Percentiles rank a stretch among this genome's conserved stretches.
These are phyloP conservation scores for Erodium chrysanthum DNA, from an alignment of 441 rosid genomes.

Conservation along the genomic window DNA sequence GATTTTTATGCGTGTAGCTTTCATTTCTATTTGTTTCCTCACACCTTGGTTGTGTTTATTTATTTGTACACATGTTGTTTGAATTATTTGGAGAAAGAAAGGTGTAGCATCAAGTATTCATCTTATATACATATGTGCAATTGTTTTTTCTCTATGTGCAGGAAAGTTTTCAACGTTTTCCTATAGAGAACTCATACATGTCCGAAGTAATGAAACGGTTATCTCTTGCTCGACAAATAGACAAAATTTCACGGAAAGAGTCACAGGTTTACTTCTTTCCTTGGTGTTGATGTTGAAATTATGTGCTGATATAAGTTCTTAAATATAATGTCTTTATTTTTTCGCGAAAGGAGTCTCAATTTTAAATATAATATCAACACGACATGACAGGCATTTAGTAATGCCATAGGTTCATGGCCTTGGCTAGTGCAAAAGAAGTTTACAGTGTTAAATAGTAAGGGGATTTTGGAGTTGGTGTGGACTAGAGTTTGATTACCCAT, in stretches of 20 bases:
- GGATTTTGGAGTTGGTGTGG: background rate
- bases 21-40: background rate
- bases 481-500: background rate
- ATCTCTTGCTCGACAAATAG: constrained; percentile 89
- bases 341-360: too few species aligned
- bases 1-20: background rate
- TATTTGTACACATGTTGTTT: background rate
- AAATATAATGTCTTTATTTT: background rate
- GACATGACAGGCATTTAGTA: background rate
- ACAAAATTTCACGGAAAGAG: constrained; percentile 59
- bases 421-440: background rate
- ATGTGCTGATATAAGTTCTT: background rate
- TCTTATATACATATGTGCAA: background rate
- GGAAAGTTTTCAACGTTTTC: constrained; percentile 78
- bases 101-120: background rate
- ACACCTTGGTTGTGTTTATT: background rate
- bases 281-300: background rate
- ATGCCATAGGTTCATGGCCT: background rate
- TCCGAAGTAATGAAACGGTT: constrained; percentile 72
- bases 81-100: background rate
- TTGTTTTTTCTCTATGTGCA: constrained; percentile 29
- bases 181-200: constrained; percentile 78
- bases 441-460: background rate
- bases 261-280: constrained; percentile 51
- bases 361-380: background rate